These are phyloP conservation scores for Cyberlindnera bimundalis DNA, from an alignment of 805 yeast genomes.

Conservation along the genomic window DNA sequence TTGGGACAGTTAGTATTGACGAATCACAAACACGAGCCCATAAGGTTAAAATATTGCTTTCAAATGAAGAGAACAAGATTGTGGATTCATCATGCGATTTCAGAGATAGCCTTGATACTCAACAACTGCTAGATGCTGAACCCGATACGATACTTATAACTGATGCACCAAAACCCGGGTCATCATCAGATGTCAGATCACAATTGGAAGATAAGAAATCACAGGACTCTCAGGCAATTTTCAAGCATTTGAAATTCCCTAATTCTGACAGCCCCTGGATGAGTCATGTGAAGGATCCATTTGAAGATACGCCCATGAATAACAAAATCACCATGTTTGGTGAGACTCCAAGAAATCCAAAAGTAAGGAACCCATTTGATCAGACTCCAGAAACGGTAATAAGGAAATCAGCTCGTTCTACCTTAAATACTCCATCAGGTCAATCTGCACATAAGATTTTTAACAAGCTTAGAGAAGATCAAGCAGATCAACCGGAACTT, in stretches of 20 bases:
- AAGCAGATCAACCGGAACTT: slow-evolving; percentile 17
- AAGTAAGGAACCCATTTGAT: slow-evolving; percentile 9
- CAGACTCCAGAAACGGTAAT: slow-evolving; percentile 19
- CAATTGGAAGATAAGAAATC: slow-evolving; percentile 1
- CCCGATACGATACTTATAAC: slow-evolving; percentile 8
- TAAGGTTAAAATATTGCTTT: slow-evolving; percentile 15
- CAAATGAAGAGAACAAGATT: slow-evolving; percentile 23
- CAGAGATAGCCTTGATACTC: slow-evolving; percentile 20
- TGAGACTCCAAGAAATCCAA: slow-evolving; percentile 11
- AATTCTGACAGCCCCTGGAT: slow-evolving; percentile 27
- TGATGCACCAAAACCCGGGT: not conserved
- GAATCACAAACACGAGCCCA: slow-evolving; percentile 12
- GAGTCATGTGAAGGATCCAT: slow-evolving; percentile 35
- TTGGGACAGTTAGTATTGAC: slow-evolving; percentile 9
- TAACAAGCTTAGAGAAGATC: slow-evolving; percentile 21
- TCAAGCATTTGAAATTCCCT: slow-evolving; percentile 12
- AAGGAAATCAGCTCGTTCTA: not conserved
- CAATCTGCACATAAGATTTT: slow-evolving; percentile 18
- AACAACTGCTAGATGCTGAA: slow-evolving; percentile 14
- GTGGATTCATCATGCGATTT: slow-evolving; percentile 27
- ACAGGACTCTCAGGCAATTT: slow-evolving; percentile 21
- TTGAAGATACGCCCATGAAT: slow-evolving; percentile 28
- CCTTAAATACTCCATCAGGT: slow-evolving; percentile 10
- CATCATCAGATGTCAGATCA: not conserved
- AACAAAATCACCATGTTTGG: slow-evolving; percentile 11